Evolutionary conservation across 2,329 filamentous ascomycete genomes (phyloP), one percentile per base, ranked within the genome.

Genomic region (Aspergillus fischeri): DNA sequence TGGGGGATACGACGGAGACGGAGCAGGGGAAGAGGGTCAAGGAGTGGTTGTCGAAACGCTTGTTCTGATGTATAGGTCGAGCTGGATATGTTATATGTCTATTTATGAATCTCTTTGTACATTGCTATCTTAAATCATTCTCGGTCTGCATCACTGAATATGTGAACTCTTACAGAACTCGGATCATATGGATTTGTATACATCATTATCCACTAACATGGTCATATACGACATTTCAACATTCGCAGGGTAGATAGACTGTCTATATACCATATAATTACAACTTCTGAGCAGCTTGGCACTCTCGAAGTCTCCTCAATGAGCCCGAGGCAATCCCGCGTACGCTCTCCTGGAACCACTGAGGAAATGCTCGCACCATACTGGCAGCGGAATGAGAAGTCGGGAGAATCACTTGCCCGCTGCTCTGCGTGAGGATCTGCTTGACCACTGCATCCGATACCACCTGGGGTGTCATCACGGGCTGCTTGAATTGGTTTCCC

Each of bases 391-490:
- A 70, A 20, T 65, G 73, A 59, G 62, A 73, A 63, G 21, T 70
- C 3, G 82, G 78, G 25, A 83, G 62, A 21, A 83, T 72, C 17
- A 83, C 65, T 62, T 80, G 76, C 4, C 77, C 80, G 58, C 80
- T 80, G 52, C 75, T 74, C 51, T 80, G 77, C 35, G 70, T 77
- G 21, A 82, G 65, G 10, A 85, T 74, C 62, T 83, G 79, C 58
- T 73, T 74, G 44, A 82, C 76, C 4, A 84, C 75, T 0, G 76
- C 78, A 4, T 77, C 72, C 3, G 80, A 77, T 14, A 85, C 75
- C 7, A 63, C 65, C 49, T 76, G 65, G 2, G 71, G 61, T 14
- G 71, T 72, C 60, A 78, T 65, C 7, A 73, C 60, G 2, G 71
- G 68, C 55, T 74, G 73, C 14, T 61, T 60, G 60, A 74, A 74